These are phyloP conservation scores for Rhodotorula sphaerocarpa DNA, from an alignment of 768 basidiomycete genomes.

Conservation along the genomic window DNA sequence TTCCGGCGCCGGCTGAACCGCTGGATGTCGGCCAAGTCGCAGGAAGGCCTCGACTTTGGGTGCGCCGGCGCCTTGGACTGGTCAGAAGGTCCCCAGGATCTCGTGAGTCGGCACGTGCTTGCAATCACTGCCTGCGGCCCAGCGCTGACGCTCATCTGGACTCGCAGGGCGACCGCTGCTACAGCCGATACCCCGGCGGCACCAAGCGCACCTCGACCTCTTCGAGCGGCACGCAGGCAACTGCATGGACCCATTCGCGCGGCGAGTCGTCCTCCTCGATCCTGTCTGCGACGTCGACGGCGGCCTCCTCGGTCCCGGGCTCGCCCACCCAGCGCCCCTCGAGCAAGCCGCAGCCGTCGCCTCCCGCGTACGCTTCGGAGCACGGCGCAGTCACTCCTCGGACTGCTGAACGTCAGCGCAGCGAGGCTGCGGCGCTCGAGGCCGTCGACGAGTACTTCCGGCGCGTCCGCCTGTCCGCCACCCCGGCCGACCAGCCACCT, in stretches of 20 bases:
- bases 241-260: slow-evolving; percentile 28
- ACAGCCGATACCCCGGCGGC: slow-evolving; percentile 9
- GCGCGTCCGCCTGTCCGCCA: slow-evolving; percentile 6
- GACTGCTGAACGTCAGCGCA: slow-evolving; percentile 1
- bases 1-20: slow-evolving; percentile 4
- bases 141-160: not conserved
- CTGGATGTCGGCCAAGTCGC: not conserved
- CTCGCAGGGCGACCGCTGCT: slow-evolving; percentile 12
- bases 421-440: slow-evolving; percentile 19
- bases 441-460: slow-evolving; percentile 27
- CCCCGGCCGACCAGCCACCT: too few relatives aligned
- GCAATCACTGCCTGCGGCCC: too few relatives aligned
- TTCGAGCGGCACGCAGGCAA: slow-evolving; percentile 2
- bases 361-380: too few relatives aligned
- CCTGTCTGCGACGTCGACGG: slow-evolving; percentile 13
- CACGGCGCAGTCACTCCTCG: slow-evolving; percentile 21
- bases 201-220: slow-evolving; percentile 9
- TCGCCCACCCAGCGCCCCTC: slow-evolving; percentile 7
- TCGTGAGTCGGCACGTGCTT: slow-evolving; percentile 9
- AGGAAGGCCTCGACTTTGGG: slow-evolving; percentile 25
- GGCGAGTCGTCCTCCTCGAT: slow-evolving; percentile 24
- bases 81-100: slow-evolving; percentile 17
- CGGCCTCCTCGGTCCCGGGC: slow-evolving; percentile 19
- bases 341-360: not conserved
- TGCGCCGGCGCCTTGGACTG: slow-evolving; percentile 21